A percentile compares a stretch with the other conserved stretches of the same genome.
These are phyloP conservation scores for Penicillium hesseltinei DNA, from an alignment of 2,329 filamentous ascomycete species.

Conservation along the genomic window DNA sequence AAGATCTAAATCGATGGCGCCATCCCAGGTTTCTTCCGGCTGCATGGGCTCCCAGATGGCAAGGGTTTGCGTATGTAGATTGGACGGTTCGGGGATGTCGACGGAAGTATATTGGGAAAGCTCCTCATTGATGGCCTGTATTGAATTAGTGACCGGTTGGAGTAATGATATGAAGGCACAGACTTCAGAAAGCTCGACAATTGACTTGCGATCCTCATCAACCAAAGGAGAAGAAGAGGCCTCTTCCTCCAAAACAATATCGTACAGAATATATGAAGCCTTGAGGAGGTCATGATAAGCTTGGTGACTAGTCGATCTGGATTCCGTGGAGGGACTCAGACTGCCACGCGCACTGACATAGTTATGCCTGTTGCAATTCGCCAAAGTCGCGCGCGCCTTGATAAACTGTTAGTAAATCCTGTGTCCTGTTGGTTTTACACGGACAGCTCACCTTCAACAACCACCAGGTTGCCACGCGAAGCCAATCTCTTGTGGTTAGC, in stretches of 20 bases:
- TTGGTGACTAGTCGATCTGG: slow-evolving; percentile 24
- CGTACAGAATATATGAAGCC: slow-evolving; percentile 33
- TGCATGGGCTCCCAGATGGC: slow-evolving; percentile 34
- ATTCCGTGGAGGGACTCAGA: slow-evolving; percentile 24
- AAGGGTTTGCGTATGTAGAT: slow-evolving; percentile 23
- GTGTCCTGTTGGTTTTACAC: not conserved
- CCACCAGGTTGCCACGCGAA: slow-evolving; percentile 35
- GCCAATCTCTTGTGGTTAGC: slow-evolving; percentile 30
- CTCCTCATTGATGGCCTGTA: slow-evolving; percentile 29
- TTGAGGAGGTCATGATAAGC: slow-evolving; percentile 35
- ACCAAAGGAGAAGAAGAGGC: slow-evolving; percentile 19
- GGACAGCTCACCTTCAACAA: slow-evolving; percentile 15
- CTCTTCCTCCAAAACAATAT: slow-evolving; percentile 30
- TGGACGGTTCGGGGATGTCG: slow-evolving; percentile 27
- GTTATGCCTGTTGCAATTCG: slow-evolving; percentile 22
- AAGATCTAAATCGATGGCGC: slow-evolving; percentile 13
- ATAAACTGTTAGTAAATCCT: not conserved
- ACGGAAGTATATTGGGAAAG: slow-evolving; percentile 26
- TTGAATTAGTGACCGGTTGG: not conserved
- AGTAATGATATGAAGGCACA: not conserved
- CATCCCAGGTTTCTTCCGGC: slow-evolving; percentile 26
- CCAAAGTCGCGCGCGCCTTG: slow-evolving; percentile 26
- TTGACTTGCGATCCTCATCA: slow-evolving; percentile 33
- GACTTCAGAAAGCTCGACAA: slow-evolving; percentile 33
- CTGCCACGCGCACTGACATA: slow-evolving; percentile 23